Evolutionary conservation across 2,329 filamentous ascomycete genomes (phyloP), one percentile per base, ranked within the genome.

Genomic region (Fusarium sp.): DNA sequence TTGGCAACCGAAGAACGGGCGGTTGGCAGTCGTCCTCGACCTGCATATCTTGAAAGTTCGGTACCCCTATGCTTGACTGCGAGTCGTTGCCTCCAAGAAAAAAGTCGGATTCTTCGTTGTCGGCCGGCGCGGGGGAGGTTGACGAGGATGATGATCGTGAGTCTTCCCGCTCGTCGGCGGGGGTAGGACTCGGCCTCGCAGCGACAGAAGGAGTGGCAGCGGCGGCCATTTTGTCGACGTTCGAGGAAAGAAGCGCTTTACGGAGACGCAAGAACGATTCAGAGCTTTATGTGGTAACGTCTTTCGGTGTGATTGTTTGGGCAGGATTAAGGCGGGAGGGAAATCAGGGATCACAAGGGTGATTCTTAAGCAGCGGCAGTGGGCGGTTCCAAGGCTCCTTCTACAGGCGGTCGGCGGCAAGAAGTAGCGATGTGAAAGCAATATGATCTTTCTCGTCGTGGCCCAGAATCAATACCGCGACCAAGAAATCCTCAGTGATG

Each of bases 51-150:
- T 90, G 90, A 63, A 94, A 87, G 65, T 92, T 91, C 47, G 92
- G 92, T 34, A 94, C 89, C 56, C 94, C 94, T 60, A 98, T 87
- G 1, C 95, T 98, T 1, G 95, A 98, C 79, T 96, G 88, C 6
- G 95, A 98, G 82, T 98, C 95, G 83, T 98, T 97, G 75, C 92
- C 91, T 61, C 87, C 88, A 78, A 92, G 91, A 80, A 96, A 96
- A 81, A 96, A 97, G 82, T 98, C 95, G 73, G 94, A 97, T 81
- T 98, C 95, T 77, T 94, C 92, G 81, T 97, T 94, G 77, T 94
- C 92, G 78, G 89, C 89, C 55, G 91, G 89, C 54, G 87, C 88
- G 46, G 92, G 92, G 2, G 92, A 94, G 77, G 91, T 92, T 61
- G 90, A 92, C 10, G 92, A 92, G 8, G 91, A 92, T 6, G 86